A percentile compares a stretch with the other conserved stretches of the same genome.
Conservation (phyloP, 495 filamentous ascomycete species). For the Penicillium antarcticum region DNA sequence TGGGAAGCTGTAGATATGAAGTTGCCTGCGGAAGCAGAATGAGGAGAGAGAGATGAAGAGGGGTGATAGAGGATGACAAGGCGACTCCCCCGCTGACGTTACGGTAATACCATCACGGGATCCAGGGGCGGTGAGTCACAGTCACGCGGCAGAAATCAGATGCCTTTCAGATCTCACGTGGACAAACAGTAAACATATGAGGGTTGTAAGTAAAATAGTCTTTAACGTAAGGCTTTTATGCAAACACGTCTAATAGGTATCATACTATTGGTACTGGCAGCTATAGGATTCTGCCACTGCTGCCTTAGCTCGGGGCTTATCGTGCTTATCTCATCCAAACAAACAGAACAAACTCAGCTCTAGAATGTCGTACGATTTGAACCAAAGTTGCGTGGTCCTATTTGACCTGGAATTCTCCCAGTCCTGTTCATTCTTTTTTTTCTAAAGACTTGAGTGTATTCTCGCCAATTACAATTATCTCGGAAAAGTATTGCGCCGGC, state of each 20-base stretch:
- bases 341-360: conserved; percentile 31
- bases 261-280: too few relatives aligned
- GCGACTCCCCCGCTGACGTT: conserved; percentile 31
- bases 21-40: conserved; percentile 6
- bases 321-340: conserved; percentile 23
- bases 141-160: conserved; percentile 17
- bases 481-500: neutral
- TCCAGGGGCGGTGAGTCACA: conserved; percentile 30
- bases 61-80: conserved; percentile 24
- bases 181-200: neutral
- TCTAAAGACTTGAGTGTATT: too few relatives aligned
- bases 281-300: neutral
- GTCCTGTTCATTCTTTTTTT: too few relatives aligned
- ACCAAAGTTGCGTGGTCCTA: conserved; percentile 1
- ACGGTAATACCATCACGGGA: conserved; percentile 32
- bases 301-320: conserved; percentile 6
- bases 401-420: neutral
- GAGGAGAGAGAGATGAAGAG: conserved; percentile 16
- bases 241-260: too few relatives aligned
- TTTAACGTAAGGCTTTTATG: too few relatives aligned
- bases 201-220: too few relatives aligned
- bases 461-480: too few relatives aligned
- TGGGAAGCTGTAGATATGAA: neutral
- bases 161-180: conserved; percentile 13
- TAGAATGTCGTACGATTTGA: conserved; percentile 13